Evolutionary conservation across 148 eudicot genomes (phyloP).

Genomic region (Rhododendron griersonianum): DNA sequence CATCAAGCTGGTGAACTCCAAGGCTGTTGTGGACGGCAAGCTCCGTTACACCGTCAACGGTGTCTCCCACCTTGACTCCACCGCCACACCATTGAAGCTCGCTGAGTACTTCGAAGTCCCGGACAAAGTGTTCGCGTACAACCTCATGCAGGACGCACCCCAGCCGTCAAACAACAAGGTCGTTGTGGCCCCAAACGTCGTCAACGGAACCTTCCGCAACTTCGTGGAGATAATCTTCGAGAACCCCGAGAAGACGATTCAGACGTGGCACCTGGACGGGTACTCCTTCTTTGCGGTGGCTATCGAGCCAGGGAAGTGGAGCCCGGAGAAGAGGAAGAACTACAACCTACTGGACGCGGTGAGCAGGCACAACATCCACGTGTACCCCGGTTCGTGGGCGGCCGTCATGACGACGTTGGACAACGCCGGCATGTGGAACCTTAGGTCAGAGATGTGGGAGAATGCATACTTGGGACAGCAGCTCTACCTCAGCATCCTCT

Average conservation of each 20-base stretch:
- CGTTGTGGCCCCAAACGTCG: slow-evolving; percentile 20
- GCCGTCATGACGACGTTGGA: slow-evolving; percentile 44
- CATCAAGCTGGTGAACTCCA: slow-evolving; percentile 15
- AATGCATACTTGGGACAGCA: slow-evolving; percentile 42
- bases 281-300: slow-evolving; percentile 54
- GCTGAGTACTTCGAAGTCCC: slow-evolving; percentile 22
- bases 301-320: slow-evolving; percentile 46
- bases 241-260: slow-evolving; percentile 46
- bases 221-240: slow-evolving; percentile 50
- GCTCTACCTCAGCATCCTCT: slow-evolving; percentile 38
- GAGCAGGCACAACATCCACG: slow-evolving; percentile 51
- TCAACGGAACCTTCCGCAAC: slow-evolving; percentile 30
- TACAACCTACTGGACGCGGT: slow-evolving; percentile 51
- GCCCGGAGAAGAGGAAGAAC: slow-evolving; percentile 51
- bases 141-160: slow-evolving; percentile 12
- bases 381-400: slow-evolving; percentile 51
- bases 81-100: slow-evolving; percentile 18
- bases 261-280: slow-evolving; percentile 45
- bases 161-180: background rate
- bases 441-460: slow-evolving; percentile 34
- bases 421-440: slow-evolving; percentile 52
- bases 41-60: slow-evolving; percentile 18
- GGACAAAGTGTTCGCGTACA: slow-evolving; percentile 12
- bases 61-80: slow-evolving; percentile 6
- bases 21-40: slow-evolving; percentile 3